Evolutionary conservation across 768 basidiomycete genomes (phyloP).

Genomic region (Mycena vitilis): DNA sequence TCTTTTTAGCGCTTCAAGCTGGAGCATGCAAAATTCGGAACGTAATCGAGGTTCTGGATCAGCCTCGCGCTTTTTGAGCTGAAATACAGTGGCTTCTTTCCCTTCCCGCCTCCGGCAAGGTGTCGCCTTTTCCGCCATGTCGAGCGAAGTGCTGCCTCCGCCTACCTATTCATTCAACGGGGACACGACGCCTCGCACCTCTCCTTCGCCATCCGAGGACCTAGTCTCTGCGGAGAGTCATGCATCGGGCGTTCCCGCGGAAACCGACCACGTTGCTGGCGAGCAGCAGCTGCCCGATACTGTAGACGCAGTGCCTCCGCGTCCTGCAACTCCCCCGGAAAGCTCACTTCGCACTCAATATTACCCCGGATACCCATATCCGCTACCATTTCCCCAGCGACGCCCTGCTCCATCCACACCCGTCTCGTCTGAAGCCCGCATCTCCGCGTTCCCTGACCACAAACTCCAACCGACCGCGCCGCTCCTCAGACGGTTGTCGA

Average conservation of each 20-base stretch:
- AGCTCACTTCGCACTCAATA: constrained; percentile 4
- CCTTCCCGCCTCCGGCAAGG: constrained; percentile 12
- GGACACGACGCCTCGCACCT: constrained; percentile 19
- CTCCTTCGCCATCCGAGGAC: constrained; percentile 30
- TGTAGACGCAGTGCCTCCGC: neutral
- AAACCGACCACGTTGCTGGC: neutral
- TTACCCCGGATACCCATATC: constrained; percentile 6
- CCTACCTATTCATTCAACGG: constrained; percentile 33
- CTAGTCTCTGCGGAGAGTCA: constrained; percentile 27
- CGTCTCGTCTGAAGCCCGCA: constrained; percentile 21
- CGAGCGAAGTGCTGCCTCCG: constrained; percentile 27
- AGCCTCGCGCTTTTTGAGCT: constrained; percentile 29
- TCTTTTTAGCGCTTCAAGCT: neutral
- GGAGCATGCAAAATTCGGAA: neutral
- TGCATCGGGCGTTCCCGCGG: constrained; percentile 1
- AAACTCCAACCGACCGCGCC: constrained; percentile 19
- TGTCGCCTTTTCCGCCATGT: constrained; percentile 12
- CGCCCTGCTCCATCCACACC: constrained; percentile 22
- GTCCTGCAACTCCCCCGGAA: neutral
- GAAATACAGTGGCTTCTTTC: constrained; percentile 10
- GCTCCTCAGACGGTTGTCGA: constrained; percentile 20
- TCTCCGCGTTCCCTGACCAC: constrained; percentile 30
- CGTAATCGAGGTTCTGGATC: constrained; percentile 33
- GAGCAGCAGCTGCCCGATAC: constrained; percentile 8
- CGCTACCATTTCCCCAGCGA: constrained; percentile 18